phyloP scores from a whole-genome alignment of 2,329 filamentous ascomycete species.

The Trichoderma atrobrunneum region DNA sequence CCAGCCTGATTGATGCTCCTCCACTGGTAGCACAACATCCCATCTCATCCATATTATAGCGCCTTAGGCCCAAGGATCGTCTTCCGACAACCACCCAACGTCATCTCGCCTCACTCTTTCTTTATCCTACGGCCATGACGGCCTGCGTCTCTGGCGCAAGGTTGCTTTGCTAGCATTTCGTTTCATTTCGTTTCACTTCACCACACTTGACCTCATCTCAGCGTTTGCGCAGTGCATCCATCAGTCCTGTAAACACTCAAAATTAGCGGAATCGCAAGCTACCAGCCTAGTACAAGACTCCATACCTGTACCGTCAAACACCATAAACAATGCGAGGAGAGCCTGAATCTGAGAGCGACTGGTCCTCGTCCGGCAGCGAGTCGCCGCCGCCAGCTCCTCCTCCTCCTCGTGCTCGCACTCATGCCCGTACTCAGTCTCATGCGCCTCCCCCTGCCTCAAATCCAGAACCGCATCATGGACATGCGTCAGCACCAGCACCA shows the following conservation, averaged over 20 bases:
- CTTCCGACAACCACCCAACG: not conserved
- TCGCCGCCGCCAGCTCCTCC: conserved; percentile 9
- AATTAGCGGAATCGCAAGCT: not conserved
- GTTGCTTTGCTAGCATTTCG: not conserved
- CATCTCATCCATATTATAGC: not conserved
- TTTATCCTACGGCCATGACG: conserved; percentile 11
- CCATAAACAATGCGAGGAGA: conserved; percentile 1
- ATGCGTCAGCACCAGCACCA: conserved; percentile 21
- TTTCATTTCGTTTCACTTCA: not conserved
- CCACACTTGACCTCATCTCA: not conserved
- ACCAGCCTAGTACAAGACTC: no score
- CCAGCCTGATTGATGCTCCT: not conserved
- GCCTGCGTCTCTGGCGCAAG: conserved; percentile 12
- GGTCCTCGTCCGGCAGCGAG: conserved; percentile 14
- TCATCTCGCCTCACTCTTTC: not conserved
- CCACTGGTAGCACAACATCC: not conserved
- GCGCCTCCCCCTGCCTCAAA: not conserved
- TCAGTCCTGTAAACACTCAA: not conserved
- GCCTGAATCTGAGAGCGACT: conserved; percentile 4
- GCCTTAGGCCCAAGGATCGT: not conserved
- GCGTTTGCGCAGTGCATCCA: not conserved
- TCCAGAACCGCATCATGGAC: conserved; percentile 1
- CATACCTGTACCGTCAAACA: not conserved
- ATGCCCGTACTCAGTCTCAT: not conserved
- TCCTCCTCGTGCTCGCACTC: conserved; percentile 15